These are phyloP conservation scores for Serendipita vermifera DNA, from an alignment of 768 basidiomycete genomes.

Conservation along the genomic window DNA sequence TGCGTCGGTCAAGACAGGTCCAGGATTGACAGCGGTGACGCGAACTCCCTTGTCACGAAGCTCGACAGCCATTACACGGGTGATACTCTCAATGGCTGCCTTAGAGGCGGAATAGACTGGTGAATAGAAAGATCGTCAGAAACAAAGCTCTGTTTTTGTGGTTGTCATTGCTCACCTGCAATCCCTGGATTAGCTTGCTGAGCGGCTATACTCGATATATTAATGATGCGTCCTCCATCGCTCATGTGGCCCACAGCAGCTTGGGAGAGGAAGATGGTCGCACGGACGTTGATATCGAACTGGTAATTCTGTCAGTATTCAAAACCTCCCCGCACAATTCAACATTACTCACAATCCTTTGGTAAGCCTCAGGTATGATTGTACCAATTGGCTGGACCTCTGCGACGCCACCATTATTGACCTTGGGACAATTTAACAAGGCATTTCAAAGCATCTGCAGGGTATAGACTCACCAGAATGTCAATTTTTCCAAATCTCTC, in stretches of 20 bases:
- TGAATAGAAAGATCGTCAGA: too few relatives aligned
- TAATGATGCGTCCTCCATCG: background rate
- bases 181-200: background rate
- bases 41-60: slow-evolving; percentile 30
- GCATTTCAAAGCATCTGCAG: too few relatives aligned
- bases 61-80: slow-evolving; percentile 26
- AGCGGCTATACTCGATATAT: background rate
- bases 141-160: too few relatives aligned
- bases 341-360: background rate
- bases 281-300: slow-evolving; percentile 45
- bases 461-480: too few relatives aligned
- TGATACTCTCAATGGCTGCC: slow-evolving; percentile 46
- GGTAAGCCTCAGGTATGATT: background rate
- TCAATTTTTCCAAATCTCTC: slow-evolving; percentile 40
- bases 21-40: slow-evolving; percentile 46
- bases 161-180: slow-evolving; percentile 35
- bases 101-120: slow-evolving; percentile 41
- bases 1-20: slow-evolving; percentile 43
- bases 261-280: slow-evolving; percentile 42
- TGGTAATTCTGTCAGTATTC: slow-evolving; percentile 20
- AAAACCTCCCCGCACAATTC: background rate
- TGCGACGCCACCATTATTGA: slow-evolving; percentile 34
- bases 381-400: slow-evolving; percentile 41
- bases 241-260: slow-evolving; percentile 11
- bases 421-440: too few relatives aligned